Base-by-base conservation (phyloP, 805 yeast species). In the Yamadazyma takamatsuzukensis region DNA sequence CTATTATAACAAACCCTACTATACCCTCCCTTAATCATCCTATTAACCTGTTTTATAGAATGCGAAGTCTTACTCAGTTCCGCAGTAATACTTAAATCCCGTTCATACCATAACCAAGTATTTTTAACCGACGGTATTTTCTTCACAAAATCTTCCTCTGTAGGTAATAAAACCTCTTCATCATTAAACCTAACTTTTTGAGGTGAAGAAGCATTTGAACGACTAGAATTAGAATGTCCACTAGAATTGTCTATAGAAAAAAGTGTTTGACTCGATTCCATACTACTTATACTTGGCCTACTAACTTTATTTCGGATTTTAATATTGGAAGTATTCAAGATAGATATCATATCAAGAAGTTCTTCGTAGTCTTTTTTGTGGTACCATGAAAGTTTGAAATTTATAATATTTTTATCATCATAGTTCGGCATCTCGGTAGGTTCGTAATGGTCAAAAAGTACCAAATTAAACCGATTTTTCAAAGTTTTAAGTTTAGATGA, bases 71-170 rank as follows among this genome's bases (percentile, higher is more conserved):
- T 12, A 12, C 6, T 24, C 14, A 15, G 25, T 29, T 32, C 37
- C 19, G 35, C 36, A 4, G 37, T 22, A 9, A 34, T 12, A 28
- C 50, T 49, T 23, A 41, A 45, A 34, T 59, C 66, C 27, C 43
- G 45, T 17, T 58, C 64, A 38, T 52, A 58, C 54, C 56, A 51
- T 5, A 59, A 37, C 66, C 66, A 59, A 11, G 33, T 40, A 4
- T 27, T 18, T 3, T 41, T 42, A 21, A 9, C 22, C 11, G 22
- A 11, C 11, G 11, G 8, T 21, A n/a, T n/a, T n/a, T n/a, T n/a
- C n/a, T n/a, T n/a, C n/a, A n/a, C n/a, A n/a, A n/a, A n/a, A n/a
- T n/a, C n/a, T n/a, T n/a, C n/a, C n/a, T n/a, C n/a, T n/a, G n/a
- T n/a, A n/a, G n/a, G n/a, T n/a, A n/a, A n/a, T n/a, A n/a, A n/a